Percentiles rank a stretch among this genome's conserved stretches.
Conservation (phyloP, 164 flowering plant genomes). For the Magnolia sinica region DNA sequence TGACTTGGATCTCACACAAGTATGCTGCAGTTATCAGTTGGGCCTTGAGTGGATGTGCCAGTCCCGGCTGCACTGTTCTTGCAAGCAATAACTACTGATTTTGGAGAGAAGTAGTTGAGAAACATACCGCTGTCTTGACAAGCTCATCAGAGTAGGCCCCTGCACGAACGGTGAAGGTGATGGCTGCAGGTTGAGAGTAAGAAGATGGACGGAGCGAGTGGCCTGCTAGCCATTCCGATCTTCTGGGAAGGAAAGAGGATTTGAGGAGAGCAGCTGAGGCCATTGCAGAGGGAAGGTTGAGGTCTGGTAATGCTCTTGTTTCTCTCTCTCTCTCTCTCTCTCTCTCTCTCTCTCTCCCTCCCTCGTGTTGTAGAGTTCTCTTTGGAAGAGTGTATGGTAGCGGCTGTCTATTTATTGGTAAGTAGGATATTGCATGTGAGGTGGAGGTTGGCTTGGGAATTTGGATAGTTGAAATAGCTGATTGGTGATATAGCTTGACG, state of each 20-base stretch:
- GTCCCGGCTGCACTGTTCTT: too few relatives aligned
- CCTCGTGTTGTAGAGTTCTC: too few relatives aligned
- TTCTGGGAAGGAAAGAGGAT: conserved; percentile 27
- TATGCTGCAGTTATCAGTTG: too few relatives aligned
- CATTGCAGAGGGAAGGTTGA: conserved; percentile 7
- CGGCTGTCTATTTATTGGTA: too few relatives aligned
- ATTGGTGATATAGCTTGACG: not conserved
- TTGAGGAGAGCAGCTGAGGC: conserved; percentile 38
- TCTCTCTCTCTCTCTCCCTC: too few relatives aligned
- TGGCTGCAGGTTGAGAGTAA: conserved; percentile 12
- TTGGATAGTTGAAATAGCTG: conserved; percentile 1
- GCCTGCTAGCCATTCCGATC: conserved; percentile 30
- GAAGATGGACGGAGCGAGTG: conserved; percentile 25
- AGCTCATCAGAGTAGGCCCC: conserved; percentile 39
- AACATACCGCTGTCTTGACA: conserved; percentile 42
- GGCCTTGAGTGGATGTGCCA: too few relatives aligned
- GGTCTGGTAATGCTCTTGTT: not conserved
- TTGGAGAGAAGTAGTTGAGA: not conserved
- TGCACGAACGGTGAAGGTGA: conserved; percentile 23
- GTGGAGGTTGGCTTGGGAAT: not conserved
- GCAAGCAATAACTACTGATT: too few relatives aligned
- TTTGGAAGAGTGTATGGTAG: too few relatives aligned
- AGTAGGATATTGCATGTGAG: not conserved
- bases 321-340: too few relatives aligned
- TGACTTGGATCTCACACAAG: too few relatives aligned